Evolutionary conservation across 768 basidiomycete genomes (phyloP).

Genomic region (Mycena alexandri): DNA sequence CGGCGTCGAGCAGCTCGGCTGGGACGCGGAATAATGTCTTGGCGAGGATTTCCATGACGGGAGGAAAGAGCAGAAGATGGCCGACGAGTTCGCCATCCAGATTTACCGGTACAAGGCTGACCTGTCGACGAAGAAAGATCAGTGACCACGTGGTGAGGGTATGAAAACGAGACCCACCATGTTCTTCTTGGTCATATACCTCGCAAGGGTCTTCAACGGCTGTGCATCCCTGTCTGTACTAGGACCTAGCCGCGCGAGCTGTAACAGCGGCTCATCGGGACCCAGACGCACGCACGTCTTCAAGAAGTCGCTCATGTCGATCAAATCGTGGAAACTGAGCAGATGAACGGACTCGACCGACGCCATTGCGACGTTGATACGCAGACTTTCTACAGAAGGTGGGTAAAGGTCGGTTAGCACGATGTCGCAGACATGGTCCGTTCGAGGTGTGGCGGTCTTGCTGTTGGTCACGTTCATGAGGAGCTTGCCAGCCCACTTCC

Average conservation of each 20-base stretch:
- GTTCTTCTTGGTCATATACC: slow-evolving; percentile 60
- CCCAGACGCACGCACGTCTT: slow-evolving; percentile 52
- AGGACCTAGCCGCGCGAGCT: slow-evolving; percentile 65
- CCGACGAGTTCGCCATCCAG: slow-evolving; percentile 64
- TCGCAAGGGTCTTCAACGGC: slow-evolving; percentile 55
- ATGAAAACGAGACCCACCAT: slow-evolving; percentile 53
- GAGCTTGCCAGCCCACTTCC: slow-evolving; percentile 75
- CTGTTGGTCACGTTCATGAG: slow-evolving; percentile 54
- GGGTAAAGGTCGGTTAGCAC: slow-evolving; percentile 60
- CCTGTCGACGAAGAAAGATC: slow-evolving; percentile 48
- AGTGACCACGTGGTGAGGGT: neutral
- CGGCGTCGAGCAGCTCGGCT: slow-evolving; percentile 44
- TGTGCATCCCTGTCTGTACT: slow-evolving; percentile 53
- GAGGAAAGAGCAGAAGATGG: slow-evolving; percentile 68
- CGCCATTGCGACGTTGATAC: slow-evolving; percentile 63
- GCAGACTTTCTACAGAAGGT: slow-evolving; percentile 54
- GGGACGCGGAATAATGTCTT: slow-evolving; percentile 57
- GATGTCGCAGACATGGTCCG: slow-evolving; percentile 64
- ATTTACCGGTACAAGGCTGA: slow-evolving; percentile 60
- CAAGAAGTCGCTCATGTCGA: slow-evolving; percentile 61
- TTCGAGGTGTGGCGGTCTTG: neutral
- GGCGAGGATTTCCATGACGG: slow-evolving; percentile 49
- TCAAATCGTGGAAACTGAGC: slow-evolving; percentile 60
- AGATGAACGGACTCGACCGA: slow-evolving; percentile 57
- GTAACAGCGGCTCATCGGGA: slow-evolving; percentile 56